Conservation (phyloP, 2,329 filamentous ascomycete genomes). For the Alternaria sp. region DNA sequence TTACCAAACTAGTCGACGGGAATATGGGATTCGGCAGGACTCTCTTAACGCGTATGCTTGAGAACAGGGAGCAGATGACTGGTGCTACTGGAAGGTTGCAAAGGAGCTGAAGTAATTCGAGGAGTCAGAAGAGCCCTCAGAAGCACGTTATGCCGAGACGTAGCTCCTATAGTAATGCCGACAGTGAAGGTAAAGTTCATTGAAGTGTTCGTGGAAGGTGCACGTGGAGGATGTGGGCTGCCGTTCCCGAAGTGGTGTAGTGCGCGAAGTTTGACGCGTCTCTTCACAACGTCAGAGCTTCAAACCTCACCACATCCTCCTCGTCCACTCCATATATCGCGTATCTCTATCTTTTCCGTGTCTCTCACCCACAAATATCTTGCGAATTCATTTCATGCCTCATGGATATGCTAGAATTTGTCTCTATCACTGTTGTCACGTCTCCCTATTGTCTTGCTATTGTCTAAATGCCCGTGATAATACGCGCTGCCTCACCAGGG, state of each 20-base stretch:
- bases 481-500: too few species aligned
- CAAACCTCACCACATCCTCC: background rate
- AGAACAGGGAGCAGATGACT: background rate
- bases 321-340: too few species aligned
- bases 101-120: background rate
- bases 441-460: too few species aligned
- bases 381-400: too few species aligned
- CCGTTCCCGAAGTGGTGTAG: background rate
- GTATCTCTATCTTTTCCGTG: too few species aligned
- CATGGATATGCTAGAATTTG: too few species aligned
- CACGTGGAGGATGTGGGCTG: background rate
- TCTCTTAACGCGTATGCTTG: background rate
- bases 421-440: too few species aligned
- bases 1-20: background rate
- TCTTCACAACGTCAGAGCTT: background rate
- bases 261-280: background rate
- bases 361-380: too few species aligned
- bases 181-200: background rate
- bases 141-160: background rate
- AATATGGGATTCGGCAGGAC: background rate
- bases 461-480: too few species aligned
- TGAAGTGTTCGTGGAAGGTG: background rate
- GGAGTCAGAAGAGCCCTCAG: background rate
- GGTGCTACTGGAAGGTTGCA: background rate
- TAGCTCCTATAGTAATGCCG: background rate